Conservation (phyloP, 2,329 filamentous ascomycete species). For the Cercospora zeina region DNA sequence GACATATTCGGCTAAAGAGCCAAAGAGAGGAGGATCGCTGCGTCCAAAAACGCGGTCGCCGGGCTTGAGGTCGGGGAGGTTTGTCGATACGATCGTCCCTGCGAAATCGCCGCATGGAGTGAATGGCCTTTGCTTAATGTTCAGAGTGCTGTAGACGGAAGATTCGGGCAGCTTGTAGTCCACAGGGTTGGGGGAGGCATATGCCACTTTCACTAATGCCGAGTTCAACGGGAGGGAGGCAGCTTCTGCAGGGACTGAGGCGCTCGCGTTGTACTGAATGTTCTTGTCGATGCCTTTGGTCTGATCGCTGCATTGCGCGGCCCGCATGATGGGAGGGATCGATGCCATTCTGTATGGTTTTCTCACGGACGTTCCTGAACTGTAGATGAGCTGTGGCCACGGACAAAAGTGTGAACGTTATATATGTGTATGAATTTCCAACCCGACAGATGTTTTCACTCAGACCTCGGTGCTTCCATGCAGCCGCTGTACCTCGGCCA, state of each 20-base stretch:
- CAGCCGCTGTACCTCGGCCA: not conserved
- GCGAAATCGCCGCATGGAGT: constrained; percentile 55
- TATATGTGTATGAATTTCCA: too few species aligned
- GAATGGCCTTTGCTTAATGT: constrained; percentile 44
- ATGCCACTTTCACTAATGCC: constrained; percentile 49
- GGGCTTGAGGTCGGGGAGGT: constrained; percentile 35
- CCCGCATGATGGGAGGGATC: constrained; percentile 32
- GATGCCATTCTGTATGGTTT: not conserved
- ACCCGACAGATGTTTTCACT: too few species aligned
- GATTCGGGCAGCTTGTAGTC: constrained; percentile 54
- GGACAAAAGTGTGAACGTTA: not conserved
- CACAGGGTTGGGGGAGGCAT: constrained; percentile 51
- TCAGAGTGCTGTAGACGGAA: constrained; percentile 42
- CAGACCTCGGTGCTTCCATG: not conserved
- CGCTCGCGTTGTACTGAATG: constrained; percentile 36
- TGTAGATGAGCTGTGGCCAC: not conserved
- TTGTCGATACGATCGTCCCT: constrained; percentile 50
- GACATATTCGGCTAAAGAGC: constrained; percentile 44
- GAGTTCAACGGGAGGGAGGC: constrained; percentile 34
- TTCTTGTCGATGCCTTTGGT: constrained; percentile 40
- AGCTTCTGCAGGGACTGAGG: constrained; percentile 32
- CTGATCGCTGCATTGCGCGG: constrained; percentile 34
- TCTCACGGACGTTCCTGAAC: not conserved
- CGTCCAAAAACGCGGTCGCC: constrained; percentile 47
- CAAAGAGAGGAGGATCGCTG: constrained; percentile 38